Evolutionary conservation across 169 alveolate genomes (phyloP).

Genomic region (Plasmodium billcollinsi): DNA sequence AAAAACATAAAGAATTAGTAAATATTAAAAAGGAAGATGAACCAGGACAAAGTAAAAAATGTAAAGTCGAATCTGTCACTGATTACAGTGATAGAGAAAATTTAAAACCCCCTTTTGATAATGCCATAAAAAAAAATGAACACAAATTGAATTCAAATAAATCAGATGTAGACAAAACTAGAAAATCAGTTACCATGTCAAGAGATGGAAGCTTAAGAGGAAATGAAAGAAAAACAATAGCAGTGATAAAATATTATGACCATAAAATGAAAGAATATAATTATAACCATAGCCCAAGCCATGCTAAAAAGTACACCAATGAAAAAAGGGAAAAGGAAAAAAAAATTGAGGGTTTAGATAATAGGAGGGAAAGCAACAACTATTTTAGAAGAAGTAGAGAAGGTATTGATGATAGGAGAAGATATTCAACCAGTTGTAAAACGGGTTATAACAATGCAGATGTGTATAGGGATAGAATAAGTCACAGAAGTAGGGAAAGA

Average conservation of each 20-base stretch:
- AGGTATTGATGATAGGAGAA: conserved; percentile 22
- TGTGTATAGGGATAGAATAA: conserved; percentile 7
- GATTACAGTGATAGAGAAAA: not conserved
- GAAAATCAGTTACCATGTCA: not conserved
- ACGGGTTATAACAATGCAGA: not conserved
- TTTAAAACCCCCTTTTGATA: not conserved
- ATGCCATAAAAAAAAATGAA: not conserved
- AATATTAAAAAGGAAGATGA: not conserved
- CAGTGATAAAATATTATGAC: conserved; percentile 3
- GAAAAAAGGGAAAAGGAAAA: conserved; percentile 11
- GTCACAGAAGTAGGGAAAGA: not conserved
- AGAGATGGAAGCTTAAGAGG: not conserved
- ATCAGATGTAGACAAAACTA: not conserved
- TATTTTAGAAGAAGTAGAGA: conserved; percentile 12
- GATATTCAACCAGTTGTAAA: not conserved
- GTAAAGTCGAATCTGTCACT: not conserved
- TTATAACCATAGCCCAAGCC: not conserved
- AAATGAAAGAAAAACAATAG: conserved; percentile 11
- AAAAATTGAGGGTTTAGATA: not conserved
- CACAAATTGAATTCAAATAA: not conserved
- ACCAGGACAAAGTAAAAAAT: not conserved
- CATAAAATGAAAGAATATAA: conserved; percentile 17
- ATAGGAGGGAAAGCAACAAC: not conserved
- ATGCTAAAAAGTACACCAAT: not conserved
- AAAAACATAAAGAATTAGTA: not conserved